These are phyloP conservation scores for Plasmodium reichenowi DNA, from an alignment of 169 alveolate species.

Conservation along the genomic window DNA sequence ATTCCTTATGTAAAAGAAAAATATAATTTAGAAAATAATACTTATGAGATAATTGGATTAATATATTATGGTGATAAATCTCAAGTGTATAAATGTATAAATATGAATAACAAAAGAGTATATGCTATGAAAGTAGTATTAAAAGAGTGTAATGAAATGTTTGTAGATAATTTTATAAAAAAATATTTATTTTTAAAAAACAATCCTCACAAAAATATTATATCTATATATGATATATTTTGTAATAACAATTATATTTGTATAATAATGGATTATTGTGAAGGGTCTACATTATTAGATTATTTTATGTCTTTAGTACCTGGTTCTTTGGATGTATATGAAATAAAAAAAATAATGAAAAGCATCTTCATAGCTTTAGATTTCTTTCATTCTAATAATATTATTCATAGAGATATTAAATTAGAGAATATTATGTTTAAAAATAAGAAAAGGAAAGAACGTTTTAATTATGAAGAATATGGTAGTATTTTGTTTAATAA, in stretches of 20 bases:
- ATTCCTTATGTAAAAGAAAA: background rate
- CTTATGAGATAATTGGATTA: constrained; percentile 37
- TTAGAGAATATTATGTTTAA: constrained; percentile 79
- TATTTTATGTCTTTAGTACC: constrained; percentile 75
- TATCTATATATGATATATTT: constrained; percentile 66
- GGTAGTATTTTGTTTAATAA: background rate
- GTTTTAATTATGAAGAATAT: constrained; percentile 18
- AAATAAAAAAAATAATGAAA: constrained; percentile 77
- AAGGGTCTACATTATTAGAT: constrained; percentile 59
- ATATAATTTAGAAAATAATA: constrained; percentile 3
- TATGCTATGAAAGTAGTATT: constrained; percentile 67
- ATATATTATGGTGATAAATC: constrained; percentile 67
- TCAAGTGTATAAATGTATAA: constrained; percentile 72
- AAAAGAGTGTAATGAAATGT: constrained; percentile 24
- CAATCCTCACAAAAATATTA: constrained; percentile 44
- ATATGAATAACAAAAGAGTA: constrained; percentile 24
- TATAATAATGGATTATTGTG: constrained; percentile 64
- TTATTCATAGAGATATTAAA: constrained; percentile 78
- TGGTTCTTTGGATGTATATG: constrained; percentile 60
- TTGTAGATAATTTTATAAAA: constrained; percentile 4
- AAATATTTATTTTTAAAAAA: constrained; percentile 58
- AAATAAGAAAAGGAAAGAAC: constrained; percentile 20
- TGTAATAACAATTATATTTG: constrained; percentile 14
- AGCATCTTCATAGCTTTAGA: constrained; percentile 78
- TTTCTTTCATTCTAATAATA: constrained; percentile 79